Conservation (phyloP, 768 basidiomycete species). For the Lentinula sp. region DNA sequence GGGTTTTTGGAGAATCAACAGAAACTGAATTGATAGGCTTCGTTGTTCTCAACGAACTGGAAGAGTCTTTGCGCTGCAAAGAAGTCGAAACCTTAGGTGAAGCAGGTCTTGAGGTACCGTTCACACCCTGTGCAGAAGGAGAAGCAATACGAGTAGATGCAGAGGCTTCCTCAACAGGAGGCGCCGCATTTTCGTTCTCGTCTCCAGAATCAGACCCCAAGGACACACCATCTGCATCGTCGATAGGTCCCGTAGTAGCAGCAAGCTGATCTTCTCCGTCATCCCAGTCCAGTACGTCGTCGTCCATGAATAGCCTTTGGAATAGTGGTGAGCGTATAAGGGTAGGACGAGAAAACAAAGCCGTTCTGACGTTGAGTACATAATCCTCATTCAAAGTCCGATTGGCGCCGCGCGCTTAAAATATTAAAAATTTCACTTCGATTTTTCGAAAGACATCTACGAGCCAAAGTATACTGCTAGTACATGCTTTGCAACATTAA, state of each 20-base stretch:
- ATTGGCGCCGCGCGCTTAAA: background rate
- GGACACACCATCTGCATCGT: constrained; percentile 40
- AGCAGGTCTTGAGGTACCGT: background rate
- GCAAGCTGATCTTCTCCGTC: constrained; percentile 32
- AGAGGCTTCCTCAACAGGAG: constrained; percentile 18
- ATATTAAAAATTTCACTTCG: background rate
- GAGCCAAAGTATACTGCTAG: constrained; percentile 73
- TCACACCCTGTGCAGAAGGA: background rate
- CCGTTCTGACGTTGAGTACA: background rate
- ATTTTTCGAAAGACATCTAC: constrained; percentile 6
- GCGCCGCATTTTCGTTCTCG: constrained; percentile 36
- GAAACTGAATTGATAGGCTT: constrained; percentile 6
- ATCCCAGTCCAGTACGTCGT: constrained; percentile 46
- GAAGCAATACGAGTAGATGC: constrained; percentile 16
- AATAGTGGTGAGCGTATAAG: background rate
- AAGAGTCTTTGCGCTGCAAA: background rate
- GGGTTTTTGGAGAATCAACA: background rate
- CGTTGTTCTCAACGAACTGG: background rate
- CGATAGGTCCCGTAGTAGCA: constrained; percentile 16
- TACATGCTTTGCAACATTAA: constrained; percentile 85
- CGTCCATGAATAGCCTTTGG: constrained; percentile 26
- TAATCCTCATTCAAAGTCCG: background rate
- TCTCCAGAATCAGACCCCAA: constrained; percentile 46
- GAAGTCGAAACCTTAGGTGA: background rate
- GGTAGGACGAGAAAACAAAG: background rate